Evolutionary conservation across 306 rosid species (phyloP).

Genomic region (Ceratonia siliqua): DNA sequence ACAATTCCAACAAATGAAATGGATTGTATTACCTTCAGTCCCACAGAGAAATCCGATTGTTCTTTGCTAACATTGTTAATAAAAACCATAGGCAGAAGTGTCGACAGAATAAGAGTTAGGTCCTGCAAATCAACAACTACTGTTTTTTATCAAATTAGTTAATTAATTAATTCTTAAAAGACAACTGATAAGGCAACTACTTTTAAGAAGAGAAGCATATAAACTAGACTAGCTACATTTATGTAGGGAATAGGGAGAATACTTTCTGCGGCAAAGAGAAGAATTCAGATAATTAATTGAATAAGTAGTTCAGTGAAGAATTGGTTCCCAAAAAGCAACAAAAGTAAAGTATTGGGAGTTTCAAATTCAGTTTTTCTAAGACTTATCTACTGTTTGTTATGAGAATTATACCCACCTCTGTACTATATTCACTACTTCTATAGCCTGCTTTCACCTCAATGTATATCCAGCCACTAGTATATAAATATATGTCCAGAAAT

Average conservation of each 20-base stretch:
- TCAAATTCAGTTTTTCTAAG: no score
- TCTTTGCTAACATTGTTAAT: conserved; percentile 75
- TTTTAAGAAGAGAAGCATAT: background rate
- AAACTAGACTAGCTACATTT: background rate
- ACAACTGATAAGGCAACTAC: conserved; percentile 24
- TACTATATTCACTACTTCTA: no score
- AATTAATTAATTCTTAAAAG: conserved; percentile 16
- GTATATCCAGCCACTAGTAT: background rate
- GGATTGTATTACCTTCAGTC: conserved; percentile 65
- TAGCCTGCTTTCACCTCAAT: no score
- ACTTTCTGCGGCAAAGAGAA: no score
- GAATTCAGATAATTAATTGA: background rate
- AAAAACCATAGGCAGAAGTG: conserved; percentile 82
- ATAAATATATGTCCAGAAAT: background rate
- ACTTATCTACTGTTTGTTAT: no score
- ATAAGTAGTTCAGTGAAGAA: background rate
- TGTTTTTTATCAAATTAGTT: background rate
- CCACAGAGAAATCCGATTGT: conserved; percentile 73
- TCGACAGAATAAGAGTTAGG: conserved; percentile 67
- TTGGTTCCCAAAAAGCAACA: background rate
- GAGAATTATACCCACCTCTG: no score
- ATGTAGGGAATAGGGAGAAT: background rate
- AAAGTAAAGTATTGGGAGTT: background rate
- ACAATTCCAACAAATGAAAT: conserved; percentile 28
- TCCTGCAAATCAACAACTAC: conserved; percentile 57